Percentiles rank a stretch among this genome's conserved stretches.
These are phyloP conservation scores for Handroanthus guayacan DNA, from an alignment of 257 asterid genomes.

Conservation along the genomic window DNA sequence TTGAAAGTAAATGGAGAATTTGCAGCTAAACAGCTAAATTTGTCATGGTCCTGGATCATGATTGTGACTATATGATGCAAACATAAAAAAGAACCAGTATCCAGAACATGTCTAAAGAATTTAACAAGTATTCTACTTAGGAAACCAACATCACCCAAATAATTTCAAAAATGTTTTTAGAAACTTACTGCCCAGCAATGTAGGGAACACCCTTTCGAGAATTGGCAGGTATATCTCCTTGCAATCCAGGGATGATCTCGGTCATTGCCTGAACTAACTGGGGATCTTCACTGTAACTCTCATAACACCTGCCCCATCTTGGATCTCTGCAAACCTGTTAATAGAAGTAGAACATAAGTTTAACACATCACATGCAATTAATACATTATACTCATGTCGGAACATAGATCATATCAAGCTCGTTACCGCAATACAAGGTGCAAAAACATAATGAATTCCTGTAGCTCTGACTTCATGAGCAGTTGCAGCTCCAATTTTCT, in stretches of 20 bases:
- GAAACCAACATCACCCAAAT: neutral
- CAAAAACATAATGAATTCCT: conserved; percentile 66
- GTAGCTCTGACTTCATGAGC: conserved; percentile 79
- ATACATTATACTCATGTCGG: neutral
- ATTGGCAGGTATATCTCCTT: conserved; percentile 64
- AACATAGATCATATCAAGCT: neutral
- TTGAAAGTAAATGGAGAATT: neutral
- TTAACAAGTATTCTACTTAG: neutral
- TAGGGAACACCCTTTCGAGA: conserved; percentile 69
- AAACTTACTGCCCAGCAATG: conserved; percentile 67
- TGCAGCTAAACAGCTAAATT: neutral
- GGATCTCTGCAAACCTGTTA: conserved; percentile 85
- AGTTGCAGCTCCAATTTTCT: conserved; percentile 76
- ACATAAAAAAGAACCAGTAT: neutral
- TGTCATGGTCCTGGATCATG: neutral
- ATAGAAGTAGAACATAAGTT: neutral
- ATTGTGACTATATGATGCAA: neutral
- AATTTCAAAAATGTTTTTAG: neutral
- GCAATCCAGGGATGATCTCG: conserved; percentile 75
- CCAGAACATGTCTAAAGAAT: neutral
- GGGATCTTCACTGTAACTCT: conserved; percentile 81
- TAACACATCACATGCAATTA: neutral
- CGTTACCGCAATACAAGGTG: conserved; percentile 79
- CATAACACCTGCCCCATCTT: conserved; percentile 89
- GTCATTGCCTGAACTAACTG: conserved; percentile 70